Evolutionary conservation across 495 filamentous ascomycete genomes (phyloP).

Genomic region (Penicillium antarcticum): DNA sequence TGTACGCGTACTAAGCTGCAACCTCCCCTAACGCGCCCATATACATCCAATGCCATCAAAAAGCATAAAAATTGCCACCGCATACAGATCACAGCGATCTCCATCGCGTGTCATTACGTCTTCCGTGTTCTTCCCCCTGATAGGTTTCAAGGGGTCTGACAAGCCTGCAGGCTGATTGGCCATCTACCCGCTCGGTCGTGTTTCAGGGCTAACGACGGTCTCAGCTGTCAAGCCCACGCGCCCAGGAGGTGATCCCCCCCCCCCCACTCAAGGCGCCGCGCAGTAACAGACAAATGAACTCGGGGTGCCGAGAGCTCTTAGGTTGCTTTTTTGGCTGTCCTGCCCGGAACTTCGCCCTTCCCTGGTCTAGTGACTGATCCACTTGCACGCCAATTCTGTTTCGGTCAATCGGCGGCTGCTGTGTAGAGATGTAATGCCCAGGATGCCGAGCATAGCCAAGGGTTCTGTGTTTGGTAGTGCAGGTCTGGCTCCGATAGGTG

Average conservation of each 20-base stretch:
- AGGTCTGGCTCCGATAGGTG: conserved; percentile 2
- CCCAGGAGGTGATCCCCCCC: conserved; percentile 1
- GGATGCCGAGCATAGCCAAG: conserved; percentile 6
- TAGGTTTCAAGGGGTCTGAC: conserved; percentile 15
- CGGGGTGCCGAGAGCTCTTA: neutral
- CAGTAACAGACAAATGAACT: conserved; percentile 24
- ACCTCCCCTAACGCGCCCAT: too few species aligned
- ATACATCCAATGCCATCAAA: too few species aligned
- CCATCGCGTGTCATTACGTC: too few species aligned
- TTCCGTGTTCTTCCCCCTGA: too few species aligned
- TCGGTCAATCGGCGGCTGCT: neutral
- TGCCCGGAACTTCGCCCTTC: neutral
- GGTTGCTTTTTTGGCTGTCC: neutral
- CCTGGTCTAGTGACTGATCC: neutral
- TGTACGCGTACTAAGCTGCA: too few species aligned
- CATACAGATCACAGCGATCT: too few species aligned
- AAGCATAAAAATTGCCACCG: too few species aligned
- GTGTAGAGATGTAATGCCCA: neutral
- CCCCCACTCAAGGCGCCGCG: conserved; percentile 15
- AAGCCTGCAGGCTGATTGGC: conserved; percentile 13
- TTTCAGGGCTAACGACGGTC: conserved; percentile 17
- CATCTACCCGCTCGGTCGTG: conserved; percentile 13
- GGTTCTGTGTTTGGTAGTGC: neutral
- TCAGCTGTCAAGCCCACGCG: conserved; percentile 10
- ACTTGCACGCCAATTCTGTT: neutral